phyloP scores from a whole-genome alignment of 495 filamentous ascomycete genomes.

The Patellaria atrata region DNA sequence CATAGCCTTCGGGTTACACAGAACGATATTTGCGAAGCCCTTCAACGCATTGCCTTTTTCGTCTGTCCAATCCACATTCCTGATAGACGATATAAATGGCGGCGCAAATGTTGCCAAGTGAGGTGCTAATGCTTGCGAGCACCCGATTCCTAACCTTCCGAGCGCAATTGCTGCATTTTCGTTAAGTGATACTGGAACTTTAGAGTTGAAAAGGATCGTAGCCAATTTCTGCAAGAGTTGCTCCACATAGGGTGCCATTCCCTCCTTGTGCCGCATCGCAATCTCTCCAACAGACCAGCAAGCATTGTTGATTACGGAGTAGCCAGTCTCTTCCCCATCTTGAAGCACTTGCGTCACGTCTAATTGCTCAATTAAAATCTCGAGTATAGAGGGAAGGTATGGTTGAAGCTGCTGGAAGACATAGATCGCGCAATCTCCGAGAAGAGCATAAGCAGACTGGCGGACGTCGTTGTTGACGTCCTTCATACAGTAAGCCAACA shows the following conservation, averaged over 20 bases:
- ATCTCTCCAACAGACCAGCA: constrained; percentile 98
- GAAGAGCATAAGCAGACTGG: constrained; percentile 88
- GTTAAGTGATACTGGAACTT: constrained; percentile 78
- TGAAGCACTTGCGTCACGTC: constrained; percentile 63
- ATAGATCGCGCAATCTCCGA: constrained; percentile 93
- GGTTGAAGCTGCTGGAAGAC: constrained; percentile 73
- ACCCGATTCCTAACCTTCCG: constrained; percentile 76
- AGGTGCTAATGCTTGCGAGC: constrained; percentile 60
- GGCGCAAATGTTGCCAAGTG: constrained; percentile 68
- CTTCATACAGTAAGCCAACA: constrained; percentile 85
- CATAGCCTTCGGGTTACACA: constrained; percentile 82
- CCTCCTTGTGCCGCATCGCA: constrained; percentile 57
- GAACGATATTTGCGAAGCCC: constrained; percentile 74
- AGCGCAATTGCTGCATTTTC: constrained; percentile 94
- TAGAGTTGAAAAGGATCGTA: constrained; percentile 64
- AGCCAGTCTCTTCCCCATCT: constrained; percentile 59
- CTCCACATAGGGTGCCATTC: constrained; percentile 62
- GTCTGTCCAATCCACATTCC: constrained; percentile 72
- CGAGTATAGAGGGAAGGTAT: constrained; percentile 56
- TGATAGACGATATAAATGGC: constrained; percentile 67
- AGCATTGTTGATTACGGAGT: constrained; percentile 91
- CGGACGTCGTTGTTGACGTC: constrained; percentile 84
- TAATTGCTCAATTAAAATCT: constrained; percentile 70
- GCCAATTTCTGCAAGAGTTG: constrained; percentile 60
- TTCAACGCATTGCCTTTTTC: constrained; percentile 91